phyloP scores from a whole-genome alignment of 306 rosid species.

The Mimosa pudica region DNA sequence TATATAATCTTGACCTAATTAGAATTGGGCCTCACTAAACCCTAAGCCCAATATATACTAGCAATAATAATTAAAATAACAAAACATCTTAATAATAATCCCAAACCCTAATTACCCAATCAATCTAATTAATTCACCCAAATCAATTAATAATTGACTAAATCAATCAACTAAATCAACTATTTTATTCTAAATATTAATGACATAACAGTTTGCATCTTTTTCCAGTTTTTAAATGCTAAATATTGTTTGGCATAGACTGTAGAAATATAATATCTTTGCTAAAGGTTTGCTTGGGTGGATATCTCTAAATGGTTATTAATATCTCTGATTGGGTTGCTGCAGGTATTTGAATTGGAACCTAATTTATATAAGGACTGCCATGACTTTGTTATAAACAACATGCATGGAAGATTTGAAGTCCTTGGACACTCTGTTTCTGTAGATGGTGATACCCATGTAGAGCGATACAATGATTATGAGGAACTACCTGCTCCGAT shows the following conservation, averaged over 20 bases:
- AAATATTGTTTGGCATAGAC: neutral
- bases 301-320: neutral
- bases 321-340: conserved; percentile 27
- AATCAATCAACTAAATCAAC: no score
- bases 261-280: neutral
- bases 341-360: conserved; percentile 74
- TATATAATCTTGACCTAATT: no score
- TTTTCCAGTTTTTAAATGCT: neutral
- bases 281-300: neutral
- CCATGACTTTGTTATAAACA: conserved; percentile 63
- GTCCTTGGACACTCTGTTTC: conserved; percentile 79
- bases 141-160: no score
- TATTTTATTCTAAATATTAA: no score
- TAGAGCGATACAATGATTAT: conserved; percentile 69
- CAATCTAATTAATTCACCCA: no score
- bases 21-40: no score
- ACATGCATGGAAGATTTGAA: conserved; percentile 78
- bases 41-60: no score
- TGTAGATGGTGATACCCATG: conserved; percentile 71
- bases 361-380: conserved; percentile 84
- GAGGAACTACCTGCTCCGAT: conserved; percentile 50
- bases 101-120: no score
- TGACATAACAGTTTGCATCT: no score
- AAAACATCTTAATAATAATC: no score
- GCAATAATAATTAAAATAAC: no score